These are phyloP conservation scores for Annulohypoxylon moriforme DNA, from an alignment of 495 filamentous ascomycete species.

Conservation along the genomic window DNA sequence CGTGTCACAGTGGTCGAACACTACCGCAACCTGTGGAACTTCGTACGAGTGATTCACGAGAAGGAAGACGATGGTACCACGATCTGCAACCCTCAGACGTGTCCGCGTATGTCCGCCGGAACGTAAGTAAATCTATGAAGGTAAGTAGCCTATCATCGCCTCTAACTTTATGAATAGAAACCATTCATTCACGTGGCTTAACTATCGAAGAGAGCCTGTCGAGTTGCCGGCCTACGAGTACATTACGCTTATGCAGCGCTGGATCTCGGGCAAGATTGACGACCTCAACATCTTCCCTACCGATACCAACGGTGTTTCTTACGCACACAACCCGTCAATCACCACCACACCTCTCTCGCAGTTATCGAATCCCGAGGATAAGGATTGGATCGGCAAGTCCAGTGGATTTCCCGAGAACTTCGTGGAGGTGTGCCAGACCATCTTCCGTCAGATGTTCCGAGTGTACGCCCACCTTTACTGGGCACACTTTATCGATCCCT, in stretches of 20 bases:
- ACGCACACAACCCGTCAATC: conserved; percentile 65
- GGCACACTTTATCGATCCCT: conserved; percentile 82
- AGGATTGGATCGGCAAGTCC: conserved; percentile 85
- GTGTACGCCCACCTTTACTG: conserved; percentile 94
- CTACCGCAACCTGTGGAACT: conserved; percentile 84
- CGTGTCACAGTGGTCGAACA: conserved; percentile 80
- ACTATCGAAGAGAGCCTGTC: conserved; percentile 69
- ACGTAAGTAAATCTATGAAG: conserved; percentile 68
- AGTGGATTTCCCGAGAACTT: conserved; percentile 90
- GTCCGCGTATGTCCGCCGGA: conserved; percentile 92
- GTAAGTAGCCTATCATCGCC: conserved; percentile 6
- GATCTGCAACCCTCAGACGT: conserved; percentile 84
- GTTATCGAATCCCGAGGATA: conserved; percentile 66
- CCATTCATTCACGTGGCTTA: conserved; percentile 92
- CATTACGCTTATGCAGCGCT: conserved; percentile 90
- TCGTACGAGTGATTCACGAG: conserved; percentile 84
- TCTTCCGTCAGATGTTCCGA: conserved; percentile 97
- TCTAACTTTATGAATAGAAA: conserved; percentile 60
- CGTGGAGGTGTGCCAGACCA: conserved; percentile 85
- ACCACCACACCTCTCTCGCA: conserved; percentile 70
- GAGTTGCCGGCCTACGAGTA: conserved; percentile 85
- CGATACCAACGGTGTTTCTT: conserved; percentile 67
- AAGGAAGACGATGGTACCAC: conserved; percentile 76
- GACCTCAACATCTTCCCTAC: conserved; percentile 89
- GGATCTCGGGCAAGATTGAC: conserved; percentile 91